Conservation (phyloP, 2,329 filamentous ascomycete genomes). For the Paraphaeosphaeria minitans region DNA sequence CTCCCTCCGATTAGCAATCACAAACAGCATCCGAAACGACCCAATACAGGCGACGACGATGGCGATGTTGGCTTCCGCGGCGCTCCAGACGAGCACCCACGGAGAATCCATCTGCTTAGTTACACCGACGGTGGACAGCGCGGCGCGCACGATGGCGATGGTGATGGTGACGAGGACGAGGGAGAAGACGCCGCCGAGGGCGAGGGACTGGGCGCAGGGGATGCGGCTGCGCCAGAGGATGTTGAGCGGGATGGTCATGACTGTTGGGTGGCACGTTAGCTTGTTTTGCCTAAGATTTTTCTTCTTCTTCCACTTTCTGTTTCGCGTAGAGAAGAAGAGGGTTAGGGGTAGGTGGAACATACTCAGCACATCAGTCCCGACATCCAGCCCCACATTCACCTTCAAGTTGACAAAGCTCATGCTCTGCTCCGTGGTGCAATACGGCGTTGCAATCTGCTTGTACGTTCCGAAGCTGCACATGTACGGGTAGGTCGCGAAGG, state of each 20-base stretch:
- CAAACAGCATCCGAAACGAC: conserved; percentile 17
- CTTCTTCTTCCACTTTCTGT: too few relatives aligned
- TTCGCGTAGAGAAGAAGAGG: not conserved
- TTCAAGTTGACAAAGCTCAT: conserved; percentile 7
- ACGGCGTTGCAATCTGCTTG: not conserved
- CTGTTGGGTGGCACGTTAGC: not conserved
- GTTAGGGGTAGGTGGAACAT: not conserved
- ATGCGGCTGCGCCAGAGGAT: conserved; percentile 17
- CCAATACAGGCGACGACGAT: conserved; percentile 17
- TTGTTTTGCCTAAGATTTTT: too few relatives aligned
- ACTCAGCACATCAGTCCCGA: conserved; percentile 17
- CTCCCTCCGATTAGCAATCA: conserved; percentile 5
- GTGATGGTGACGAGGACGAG: conserved; percentile 15
- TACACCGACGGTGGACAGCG: conserved; percentile 2
- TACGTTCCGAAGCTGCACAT: conserved; percentile 5
- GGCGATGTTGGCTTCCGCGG: conserved; percentile 11
- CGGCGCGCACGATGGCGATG: conserved; percentile 18
- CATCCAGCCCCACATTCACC: conserved; percentile 12
- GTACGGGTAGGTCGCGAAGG: conserved; percentile 6
- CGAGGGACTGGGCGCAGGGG: conserved; percentile 7
- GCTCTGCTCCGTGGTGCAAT: conserved; percentile 10
- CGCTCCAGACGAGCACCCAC: conserved; percentile 13
- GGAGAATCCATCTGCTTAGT: conserved; percentile 12
- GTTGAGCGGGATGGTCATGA: conserved; percentile 15
- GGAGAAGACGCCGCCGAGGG: conserved; percentile 17